These are phyloP conservation scores for Exophiala xenobiotica DNA, from an alignment of 2,329 filamentous ascomycete species.

Conservation along the genomic window DNA sequence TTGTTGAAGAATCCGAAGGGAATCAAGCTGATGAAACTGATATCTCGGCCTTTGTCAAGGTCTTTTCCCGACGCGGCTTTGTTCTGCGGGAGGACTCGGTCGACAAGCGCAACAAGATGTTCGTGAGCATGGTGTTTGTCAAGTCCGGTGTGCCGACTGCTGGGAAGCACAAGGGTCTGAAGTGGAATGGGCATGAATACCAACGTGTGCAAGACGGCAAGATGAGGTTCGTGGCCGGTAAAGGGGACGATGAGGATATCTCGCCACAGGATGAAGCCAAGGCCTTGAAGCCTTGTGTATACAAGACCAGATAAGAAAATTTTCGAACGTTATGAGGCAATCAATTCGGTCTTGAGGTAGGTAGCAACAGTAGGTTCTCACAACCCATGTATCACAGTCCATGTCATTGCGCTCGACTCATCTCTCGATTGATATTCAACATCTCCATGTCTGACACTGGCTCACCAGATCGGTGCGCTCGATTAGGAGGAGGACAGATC, in stretches of 20 bases:
- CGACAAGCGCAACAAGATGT: conserved; percentile 94
- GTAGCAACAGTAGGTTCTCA: neutral
- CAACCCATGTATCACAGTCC: no score
- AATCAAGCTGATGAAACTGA: conserved; percentile 71
- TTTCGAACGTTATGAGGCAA: neutral
- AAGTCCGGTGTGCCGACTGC: conserved; percentile 74
- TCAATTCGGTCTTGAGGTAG: neutral
- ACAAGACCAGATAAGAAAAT: conserved; percentile 80
- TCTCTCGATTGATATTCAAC: no score
- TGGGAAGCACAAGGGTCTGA: conserved; percentile 65
- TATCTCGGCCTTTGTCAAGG: conserved; percentile 81
- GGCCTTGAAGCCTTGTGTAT: conserved; percentile 91
- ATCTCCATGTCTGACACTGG: no score
- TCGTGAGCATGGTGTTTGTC: conserved; percentile 92
- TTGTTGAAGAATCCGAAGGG: conserved; percentile 47
- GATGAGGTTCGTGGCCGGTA: conserved; percentile 27
- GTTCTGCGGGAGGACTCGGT: conserved; percentile 71
- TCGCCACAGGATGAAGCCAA: conserved; percentile 62
- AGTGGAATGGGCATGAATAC: conserved; percentile 38
- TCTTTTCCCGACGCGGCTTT: conserved; percentile 77
- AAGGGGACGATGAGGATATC: conserved; percentile 54
- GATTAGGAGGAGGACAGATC: no score
- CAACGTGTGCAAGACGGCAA: conserved; percentile 37
- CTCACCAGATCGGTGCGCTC: no score
- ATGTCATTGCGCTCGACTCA: no score